A percentile compares a stretch with the other conserved stretches of the same genome.
These are phyloP conservation scores for Boletus coccyginus DNA, from an alignment of 768 basidiomycete species.

Conservation along the genomic window DNA sequence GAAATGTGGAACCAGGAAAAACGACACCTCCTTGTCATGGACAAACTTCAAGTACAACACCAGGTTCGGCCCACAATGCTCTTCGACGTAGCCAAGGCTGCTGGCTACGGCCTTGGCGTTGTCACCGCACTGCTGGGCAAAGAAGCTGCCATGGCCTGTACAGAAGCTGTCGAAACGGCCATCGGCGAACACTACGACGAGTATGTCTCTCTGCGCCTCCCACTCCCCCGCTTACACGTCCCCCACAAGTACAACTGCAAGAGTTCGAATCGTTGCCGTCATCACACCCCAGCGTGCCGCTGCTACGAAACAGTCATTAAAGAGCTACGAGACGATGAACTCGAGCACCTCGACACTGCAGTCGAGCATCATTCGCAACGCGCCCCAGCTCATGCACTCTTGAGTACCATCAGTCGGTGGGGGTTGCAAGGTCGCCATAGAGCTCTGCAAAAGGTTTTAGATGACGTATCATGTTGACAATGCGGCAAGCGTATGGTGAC, in stretches of 20 bases:
- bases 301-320: slow-evolving; percentile 68
- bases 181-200: slow-evolving; percentile 99
- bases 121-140: slow-evolving; percentile 84
- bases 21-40: slow-evolving; percentile 85
- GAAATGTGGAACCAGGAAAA: slow-evolving; percentile 98
- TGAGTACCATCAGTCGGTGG: slow-evolving; percentile 82
- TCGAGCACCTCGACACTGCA: slow-evolving; percentile 91
- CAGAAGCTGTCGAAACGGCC: slow-evolving; percentile 95
- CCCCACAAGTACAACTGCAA: slow-evolving; percentile 68
- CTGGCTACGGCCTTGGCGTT: slow-evolving; percentile 84
- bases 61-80: slow-evolving; percentile 79
- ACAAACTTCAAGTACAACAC: slow-evolving; percentile 82
- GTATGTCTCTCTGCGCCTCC: slow-evolving; percentile 47
- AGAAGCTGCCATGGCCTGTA: slow-evolving; percentile 97
- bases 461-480: not conserved
- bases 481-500: not conserved
- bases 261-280: slow-evolving; percentile 61
- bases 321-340: slow-evolving; percentile 92
- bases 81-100: slow-evolving; percentile 80
- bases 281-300: slow-evolving; percentile 73
- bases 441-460: slow-evolving; percentile 80
- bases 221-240: slow-evolving; percentile 3
- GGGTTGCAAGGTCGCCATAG: slow-evolving; percentile 89
- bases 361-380: slow-evolving; percentile 84
- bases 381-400: slow-evolving; percentile 86